Evolutionary conservation across 192 early-diverging fungal genomes (phyloP).

Genomic region (Entomortierella beljakovae): DNA sequence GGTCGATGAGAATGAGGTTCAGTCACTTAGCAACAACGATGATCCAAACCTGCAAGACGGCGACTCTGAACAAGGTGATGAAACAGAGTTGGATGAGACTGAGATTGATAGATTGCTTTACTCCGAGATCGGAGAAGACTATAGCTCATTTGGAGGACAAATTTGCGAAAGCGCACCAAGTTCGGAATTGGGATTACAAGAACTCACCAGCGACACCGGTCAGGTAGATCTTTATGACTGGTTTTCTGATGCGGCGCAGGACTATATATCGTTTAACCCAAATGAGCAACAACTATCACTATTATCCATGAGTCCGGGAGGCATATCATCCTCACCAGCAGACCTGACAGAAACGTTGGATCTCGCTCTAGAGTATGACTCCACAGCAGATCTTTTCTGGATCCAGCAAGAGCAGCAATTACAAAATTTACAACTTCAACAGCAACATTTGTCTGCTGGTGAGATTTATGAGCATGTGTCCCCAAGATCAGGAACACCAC

Average conservation of each 20-base stretch:
- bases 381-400: constrained; percentile 18
- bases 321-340: constrained; percentile 30
- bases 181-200: constrained; percentile 10
- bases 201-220: constrained; percentile 17
- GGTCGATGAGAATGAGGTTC: not conserved
- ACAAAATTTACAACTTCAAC: constrained; percentile 7
- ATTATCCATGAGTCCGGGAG: constrained; percentile 29
- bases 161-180: constrained; percentile 20
- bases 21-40: not conserved
- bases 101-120: constrained; percentile 43
- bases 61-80: constrained; percentile 16
- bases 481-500: constrained; percentile 30
- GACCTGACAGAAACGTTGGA: constrained; percentile 29
- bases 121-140: constrained; percentile 38
- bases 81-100: constrained; percentile 23
- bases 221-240: constrained; percentile 35
- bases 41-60: not conserved
- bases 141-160: constrained; percentile 14
- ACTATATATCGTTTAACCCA: not conserved
- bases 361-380: constrained; percentile 28
- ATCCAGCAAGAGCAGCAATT: constrained; percentile 24
- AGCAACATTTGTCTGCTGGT: not conserved
- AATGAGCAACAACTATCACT: constrained; percentile 18
- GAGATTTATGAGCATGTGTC: not conserved
- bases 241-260: constrained; percentile 20